Base-by-base conservation (phyloP, 495 filamentous ascomycete species). In the Talaromyces wortmannii region DNA sequence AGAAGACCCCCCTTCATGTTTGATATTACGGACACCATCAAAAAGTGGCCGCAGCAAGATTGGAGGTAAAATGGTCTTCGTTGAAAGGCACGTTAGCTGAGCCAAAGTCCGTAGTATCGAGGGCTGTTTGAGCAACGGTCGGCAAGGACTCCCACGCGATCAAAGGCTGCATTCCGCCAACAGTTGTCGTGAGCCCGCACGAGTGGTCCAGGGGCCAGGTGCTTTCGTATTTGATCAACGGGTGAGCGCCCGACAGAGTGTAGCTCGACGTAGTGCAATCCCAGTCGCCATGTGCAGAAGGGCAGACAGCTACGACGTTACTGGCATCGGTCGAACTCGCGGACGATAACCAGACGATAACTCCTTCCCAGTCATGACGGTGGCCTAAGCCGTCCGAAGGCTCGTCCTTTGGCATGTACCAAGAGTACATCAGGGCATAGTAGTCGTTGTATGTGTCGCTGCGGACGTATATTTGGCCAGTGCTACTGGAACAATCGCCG, bases 71-170 rank as follows among this genome's bases (percentile, higher is more conserved):
- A 44, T 64, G 66, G 10, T 56, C 58, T 59, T 79, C 72, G 56
- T 66, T 74, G 54, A 77, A 77, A 53, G 74, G 73, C 60, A 77
- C 71, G 55, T 57, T 77, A 29, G 68, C 74, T 57, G 49, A 51
- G 6, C 70, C 74, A 58, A 75, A 79, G 56, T 77, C 67, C 29
- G 71, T 74, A n/a, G 55, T 59, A 60, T 66, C 56, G 36, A 79
- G 58, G 12, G 74, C 71, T 6, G 48, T 62, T 56, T 64, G 60
- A 33, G 70, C 74, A 30, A 59, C 72, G 16, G 49, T 48, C 7
- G 73, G 64, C 60, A 83, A 50, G n/a, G 67, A 74, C 56, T 81
- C 78, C 76, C 78, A 81, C 4, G 78, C 78, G 56, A 81, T 70
- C 52, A 83, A 55, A 10, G 78, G 78, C 67, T 81, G 78, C 23